phyloP scores from a whole-genome alignment of 805 yeast species.

The Zygoascus bituminiphila region DNA sequence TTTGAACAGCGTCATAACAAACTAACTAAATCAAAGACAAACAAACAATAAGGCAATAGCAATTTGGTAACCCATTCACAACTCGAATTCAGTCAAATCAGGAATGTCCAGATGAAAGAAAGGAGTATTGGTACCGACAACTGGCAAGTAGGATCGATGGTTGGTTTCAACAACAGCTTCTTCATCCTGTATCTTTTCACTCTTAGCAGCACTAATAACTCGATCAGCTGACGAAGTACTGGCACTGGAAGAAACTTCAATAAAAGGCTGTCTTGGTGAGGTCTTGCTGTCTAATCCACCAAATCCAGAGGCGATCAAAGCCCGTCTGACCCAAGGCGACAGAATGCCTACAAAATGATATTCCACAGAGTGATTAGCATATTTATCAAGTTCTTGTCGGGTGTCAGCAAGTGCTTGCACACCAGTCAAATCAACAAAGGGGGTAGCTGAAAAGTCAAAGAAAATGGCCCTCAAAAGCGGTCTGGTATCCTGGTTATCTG shows the following conservation, averaged over 20 bases:
- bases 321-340: constrained; percentile 81
- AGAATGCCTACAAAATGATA: constrained; percentile 81
- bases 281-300: constrained; percentile 45
- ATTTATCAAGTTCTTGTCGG: constrained; percentile 58
- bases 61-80: not conserved
- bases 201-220: not conserved
- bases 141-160: constrained; percentile 36
- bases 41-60: too few relatives aligned
- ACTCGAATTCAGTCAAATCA: constrained; percentile 20
- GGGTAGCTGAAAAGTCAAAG: constrained; percentile 71
- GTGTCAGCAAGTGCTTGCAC: constrained; percentile 71
- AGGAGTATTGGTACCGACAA: constrained; percentile 59
- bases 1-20: too few relatives aligned
- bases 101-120: constrained; percentile 78
- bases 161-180: constrained; percentile 4
- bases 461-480: constrained; percentile 67
- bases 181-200: constrained; percentile 1
- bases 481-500: constrained; percentile 38
- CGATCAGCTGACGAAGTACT: constrained; percentile 8
- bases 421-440: constrained; percentile 71
- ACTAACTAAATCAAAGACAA: too few relatives aligned
- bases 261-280: constrained; percentile 17
- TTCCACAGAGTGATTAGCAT: constrained; percentile 78
- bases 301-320: constrained; percentile 67
- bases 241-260: constrained; percentile 15